A percentile compares a stretch with the other conserved stretches of the same genome.
Evolutionary conservation across 768 basidiomycete species (phyloP).

Genomic region (Suillus occidentalis): DNA sequence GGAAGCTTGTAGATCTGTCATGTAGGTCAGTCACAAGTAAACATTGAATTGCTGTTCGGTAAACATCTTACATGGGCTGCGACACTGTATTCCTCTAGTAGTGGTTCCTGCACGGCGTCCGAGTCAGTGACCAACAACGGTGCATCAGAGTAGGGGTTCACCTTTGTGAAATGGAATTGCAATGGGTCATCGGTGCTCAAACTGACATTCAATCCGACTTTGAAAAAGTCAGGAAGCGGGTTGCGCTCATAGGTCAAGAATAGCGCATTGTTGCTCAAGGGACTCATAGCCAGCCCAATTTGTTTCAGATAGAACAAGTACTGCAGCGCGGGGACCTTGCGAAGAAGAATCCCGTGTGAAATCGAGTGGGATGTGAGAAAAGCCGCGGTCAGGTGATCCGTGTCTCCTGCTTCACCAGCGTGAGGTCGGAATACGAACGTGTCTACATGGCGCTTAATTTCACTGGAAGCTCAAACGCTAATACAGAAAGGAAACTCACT

Average conservation of each 20-base stretch:
- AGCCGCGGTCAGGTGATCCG: slow-evolving; percentile 94
- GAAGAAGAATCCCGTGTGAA: slow-evolving; percentile 96
- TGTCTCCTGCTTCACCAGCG: slow-evolving; percentile 96
- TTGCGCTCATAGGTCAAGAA: slow-evolving; percentile 98
- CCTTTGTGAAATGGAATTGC: slow-evolving; percentile 99
- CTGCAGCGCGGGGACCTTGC: slow-evolving; percentile 95
- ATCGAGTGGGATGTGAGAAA: slow-evolving; percentile 98
- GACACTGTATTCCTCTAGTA: slow-evolving; percentile 96
- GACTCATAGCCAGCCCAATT: slow-evolving; percentile 98
- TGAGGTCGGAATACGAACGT: slow-evolving; percentile 98
- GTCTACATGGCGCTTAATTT: slow-evolving; percentile 45
- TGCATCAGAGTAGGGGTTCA: slow-evolving; percentile 28
- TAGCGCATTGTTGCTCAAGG: slow-evolving; percentile 94
- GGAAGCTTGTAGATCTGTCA: slow-evolving; percentile 92
- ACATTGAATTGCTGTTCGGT: background rate
- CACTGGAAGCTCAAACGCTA: background rate
- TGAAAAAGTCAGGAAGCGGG: slow-evolving; percentile 96
- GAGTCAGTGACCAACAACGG: background rate
- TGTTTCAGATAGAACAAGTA: slow-evolving; percentile 98
- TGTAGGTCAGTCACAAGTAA: background rate
- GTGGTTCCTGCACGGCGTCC: slow-evolving; percentile 63
- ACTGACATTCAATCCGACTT: slow-evolving; percentile 92
- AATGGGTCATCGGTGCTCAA: slow-evolving; percentile 94
- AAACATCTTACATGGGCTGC: slow-evolving; percentile 79
- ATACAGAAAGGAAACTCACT: slow-evolving; percentile 54